Conservation (phyloP, 139 green algal genomes). For the Spirogloea muscicola region DNA sequence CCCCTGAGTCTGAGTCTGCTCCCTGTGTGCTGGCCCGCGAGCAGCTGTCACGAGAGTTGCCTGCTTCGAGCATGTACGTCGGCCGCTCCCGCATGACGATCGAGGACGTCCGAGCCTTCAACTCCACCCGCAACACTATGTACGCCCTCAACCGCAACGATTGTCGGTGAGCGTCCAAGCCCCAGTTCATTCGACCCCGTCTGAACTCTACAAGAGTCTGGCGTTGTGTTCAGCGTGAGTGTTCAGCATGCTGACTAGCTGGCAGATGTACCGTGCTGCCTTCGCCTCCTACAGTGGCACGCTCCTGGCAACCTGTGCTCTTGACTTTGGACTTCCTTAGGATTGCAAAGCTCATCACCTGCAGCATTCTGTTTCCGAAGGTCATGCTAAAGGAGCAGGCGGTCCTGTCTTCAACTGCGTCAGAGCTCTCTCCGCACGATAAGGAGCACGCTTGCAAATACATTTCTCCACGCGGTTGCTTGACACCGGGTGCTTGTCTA, state of each 20-base stretch:
- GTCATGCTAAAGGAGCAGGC: too few species aligned
- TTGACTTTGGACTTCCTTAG: too few species aligned
- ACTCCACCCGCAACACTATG: slow-evolving; percentile 6
- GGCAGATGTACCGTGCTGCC: neutral
- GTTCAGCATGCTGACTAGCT: neutral
- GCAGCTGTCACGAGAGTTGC: neutral
- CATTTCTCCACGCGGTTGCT: too few species aligned
- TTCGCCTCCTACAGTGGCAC: too few species aligned
- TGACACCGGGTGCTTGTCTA: too few species aligned
- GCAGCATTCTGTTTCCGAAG: too few species aligned
- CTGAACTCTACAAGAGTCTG: neutral
- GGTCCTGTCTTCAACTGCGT: neutral
- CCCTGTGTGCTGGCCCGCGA: neutral
- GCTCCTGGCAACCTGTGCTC: too few species aligned
- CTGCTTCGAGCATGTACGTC: slow-evolving; percentile 1
- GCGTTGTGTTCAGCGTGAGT: neutral
- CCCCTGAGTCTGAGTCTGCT: too few species aligned
- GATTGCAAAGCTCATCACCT: too few species aligned
- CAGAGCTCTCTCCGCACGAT: neutral
- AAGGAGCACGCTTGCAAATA: neutral
- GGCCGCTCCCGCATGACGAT: neutral
- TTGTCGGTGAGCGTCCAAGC: too few species aligned
- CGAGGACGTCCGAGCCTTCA: slow-evolving; percentile 2
- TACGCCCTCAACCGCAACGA: slow-evolving; percentile 31
- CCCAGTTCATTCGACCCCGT: too few species aligned